Evolutionary conservation across 78 protist genomes (phyloP), one percentile per base, ranked within the genome.

Genomic region (Protostelium mycophagum): DNA sequence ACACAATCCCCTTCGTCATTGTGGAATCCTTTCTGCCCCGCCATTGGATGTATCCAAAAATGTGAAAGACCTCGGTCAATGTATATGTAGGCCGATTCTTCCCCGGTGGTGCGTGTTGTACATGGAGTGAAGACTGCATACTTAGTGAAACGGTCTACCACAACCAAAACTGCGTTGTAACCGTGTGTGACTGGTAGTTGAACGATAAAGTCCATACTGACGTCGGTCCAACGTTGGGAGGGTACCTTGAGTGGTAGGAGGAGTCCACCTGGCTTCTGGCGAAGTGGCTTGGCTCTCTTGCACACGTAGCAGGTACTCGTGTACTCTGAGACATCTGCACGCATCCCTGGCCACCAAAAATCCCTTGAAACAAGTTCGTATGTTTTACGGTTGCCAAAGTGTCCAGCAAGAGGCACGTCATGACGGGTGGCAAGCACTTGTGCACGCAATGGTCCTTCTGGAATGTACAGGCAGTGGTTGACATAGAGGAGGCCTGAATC

Each of bases 201-300:
- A 1, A 34, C 89, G n/a, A 89, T 39, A 25, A 89, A 89, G 89
- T 89, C 91, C 87, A 89, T 1, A 5, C 87, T 85, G 36, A 89
- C 73, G 10, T 31, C 9, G 28, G 28, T 10, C 39, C 35, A 89
- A 23, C 31, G 37, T 10, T 85, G 28, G 37, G 16, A 28, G 35
- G 91, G 89, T 1, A 36, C 1, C 38, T 9, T 36, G 28, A 89
- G 31, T 31, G 87, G 31, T 16, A 83, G 89, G 31, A 51, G 35
- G 16, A 39, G 86, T 5, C 63, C 86, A 85, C 34, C 5, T 37
- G 86, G 86, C 16, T 85, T 85, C 86, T 37, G 86, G 16, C 37
- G 86, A 37, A 35, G 86, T 85, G 86, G 37, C 37, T 85, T 85
- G 16, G 63, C 16, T 23, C 63, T 5, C 16, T 25, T 35, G 37